Base-by-base conservation (phyloP, 768 basidiomycete genomes). In the Boletus tomentosulus region DNA sequence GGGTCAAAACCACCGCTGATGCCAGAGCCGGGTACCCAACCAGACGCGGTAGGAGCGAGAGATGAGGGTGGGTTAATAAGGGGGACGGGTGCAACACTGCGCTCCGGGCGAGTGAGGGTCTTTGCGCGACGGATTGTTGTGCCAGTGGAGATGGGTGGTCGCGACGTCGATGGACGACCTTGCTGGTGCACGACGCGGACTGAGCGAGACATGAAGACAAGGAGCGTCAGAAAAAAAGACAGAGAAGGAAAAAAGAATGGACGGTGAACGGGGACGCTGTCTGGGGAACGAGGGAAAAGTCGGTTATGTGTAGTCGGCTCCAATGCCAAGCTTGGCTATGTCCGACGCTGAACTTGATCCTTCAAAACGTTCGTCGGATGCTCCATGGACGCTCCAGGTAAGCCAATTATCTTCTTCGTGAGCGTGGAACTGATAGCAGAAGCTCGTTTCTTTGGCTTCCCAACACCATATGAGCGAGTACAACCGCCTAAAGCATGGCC, bases 81-180 rank as follows among this genome's bases (percentile, higher is more conserved):
- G 5, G 96, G 95, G 15, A 89, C 88, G 34, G 94, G 92, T 4
- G 93, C 93, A 46, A 98, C 90, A 66, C 90, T 80, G 53, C 97
- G 85, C 76, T 99, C 97, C 64, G 97, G 97, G 54, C 92, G 82
- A 48, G 92, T 98, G 61, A 99, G 85, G 6, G 97, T 99, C 78
- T 98, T 99, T 66, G 90, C 91, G 50, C 95, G 81, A 51, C 87
- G 86, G 52, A 93, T 76, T 47, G 87, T 76, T 46, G 87, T 71
- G 43, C 79, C 81, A 30, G 78, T 71, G 15, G 75, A 67, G 37
- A 70, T 51, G 15, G 83, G 78, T 46, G 78, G 76, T 49, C 83
- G 76, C 47, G 78, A 73, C 10, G 85, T 87, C 30, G 64, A 51
- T 51, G 64, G 33, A 34, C 33, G 33, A 13, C 11, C 25, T n/a